Evolutionary conservation across 148 eudicot species (phyloP).

Genomic region (Camellia japonica): DNA sequence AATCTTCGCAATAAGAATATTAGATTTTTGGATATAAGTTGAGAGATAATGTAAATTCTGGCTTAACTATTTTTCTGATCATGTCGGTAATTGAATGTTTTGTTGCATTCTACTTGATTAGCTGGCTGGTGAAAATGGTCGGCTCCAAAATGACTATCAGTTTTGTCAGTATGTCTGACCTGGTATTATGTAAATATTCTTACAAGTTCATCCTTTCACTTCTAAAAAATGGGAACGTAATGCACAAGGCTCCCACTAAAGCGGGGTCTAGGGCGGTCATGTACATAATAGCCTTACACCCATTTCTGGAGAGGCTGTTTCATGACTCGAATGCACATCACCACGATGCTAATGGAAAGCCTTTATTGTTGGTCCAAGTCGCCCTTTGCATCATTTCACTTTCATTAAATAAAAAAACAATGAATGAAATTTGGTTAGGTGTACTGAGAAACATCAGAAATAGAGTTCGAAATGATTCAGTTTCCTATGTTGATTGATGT

Average conservation of each 20-base stretch:
- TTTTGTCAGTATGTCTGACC: background rate
- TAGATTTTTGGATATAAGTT: background rate
- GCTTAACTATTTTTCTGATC: conserved; percentile 3
- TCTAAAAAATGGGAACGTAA: too few relatives aligned
- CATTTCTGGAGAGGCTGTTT: too few relatives aligned
- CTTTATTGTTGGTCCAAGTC: too few relatives aligned
- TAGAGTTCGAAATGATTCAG: background rate
- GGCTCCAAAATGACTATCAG: background rate
- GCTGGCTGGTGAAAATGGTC: background rate
- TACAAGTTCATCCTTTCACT: background rate
- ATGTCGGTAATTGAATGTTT: background rate
- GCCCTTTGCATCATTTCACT: background rate
- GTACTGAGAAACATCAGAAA: background rate
- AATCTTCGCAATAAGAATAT: background rate
- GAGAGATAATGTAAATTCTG: background rate
- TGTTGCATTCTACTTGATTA: too few relatives aligned
- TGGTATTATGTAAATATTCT: background rate
- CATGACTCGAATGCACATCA: too few relatives aligned
- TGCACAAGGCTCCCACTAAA: too few relatives aligned
- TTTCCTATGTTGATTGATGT: background rate
- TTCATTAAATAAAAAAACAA: background rate
- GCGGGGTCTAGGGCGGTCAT: too few relatives aligned
- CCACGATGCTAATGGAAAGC: too few relatives aligned
- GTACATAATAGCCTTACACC: too few relatives aligned
- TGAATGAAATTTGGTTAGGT: background rate